A percentile compares a stretch with the other conserved stretches of the same genome.
phyloP scores from a whole-genome alignment of 345 rosid genomes.

The Acer campestre region DNA sequence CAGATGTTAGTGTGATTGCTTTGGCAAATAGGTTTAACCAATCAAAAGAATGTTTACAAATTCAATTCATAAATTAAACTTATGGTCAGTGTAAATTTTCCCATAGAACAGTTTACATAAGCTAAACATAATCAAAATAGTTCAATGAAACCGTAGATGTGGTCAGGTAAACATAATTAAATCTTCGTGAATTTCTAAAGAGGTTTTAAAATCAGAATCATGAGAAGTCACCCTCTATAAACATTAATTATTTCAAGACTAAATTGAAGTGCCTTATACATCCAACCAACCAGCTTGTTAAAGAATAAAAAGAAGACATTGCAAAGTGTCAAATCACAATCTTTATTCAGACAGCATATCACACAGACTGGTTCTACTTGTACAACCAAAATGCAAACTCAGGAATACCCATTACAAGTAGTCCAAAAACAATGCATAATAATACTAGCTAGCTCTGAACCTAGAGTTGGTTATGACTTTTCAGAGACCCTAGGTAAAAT shows the following conservation, averaged over 20 bases:
- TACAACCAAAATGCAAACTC: background rate
- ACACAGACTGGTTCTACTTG: background rate
- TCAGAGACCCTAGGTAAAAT: too few relatives aligned
- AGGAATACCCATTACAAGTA: background rate
- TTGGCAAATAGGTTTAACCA: constrained; percentile 66
- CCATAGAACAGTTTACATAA: background rate
- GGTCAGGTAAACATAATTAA: background rate
- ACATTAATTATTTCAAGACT: too few relatives aligned
- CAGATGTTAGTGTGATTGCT: constrained; percentile 89
- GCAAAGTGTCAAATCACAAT: background rate
- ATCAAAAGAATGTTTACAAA: constrained; percentile 3
- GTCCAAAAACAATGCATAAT: background rate
- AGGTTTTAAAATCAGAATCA: background rate
- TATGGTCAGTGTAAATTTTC: background rate
- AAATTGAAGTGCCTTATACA: too few relatives aligned
- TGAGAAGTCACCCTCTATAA: background rate
- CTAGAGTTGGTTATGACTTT: too few relatives aligned
- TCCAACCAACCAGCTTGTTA: too few relatives aligned
- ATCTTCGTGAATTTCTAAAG: background rate
- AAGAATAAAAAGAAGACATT: too few relatives aligned
- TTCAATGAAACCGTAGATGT: background rate
- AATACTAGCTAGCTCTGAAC: too few relatives aligned
- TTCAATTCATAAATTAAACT: background rate
- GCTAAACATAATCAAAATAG: background rate
- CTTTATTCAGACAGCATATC: background rate